Evolutionary conservation across 495 filamentous ascomycete species (phyloP).

Genomic region (Glutinoglossum americanum): DNA sequence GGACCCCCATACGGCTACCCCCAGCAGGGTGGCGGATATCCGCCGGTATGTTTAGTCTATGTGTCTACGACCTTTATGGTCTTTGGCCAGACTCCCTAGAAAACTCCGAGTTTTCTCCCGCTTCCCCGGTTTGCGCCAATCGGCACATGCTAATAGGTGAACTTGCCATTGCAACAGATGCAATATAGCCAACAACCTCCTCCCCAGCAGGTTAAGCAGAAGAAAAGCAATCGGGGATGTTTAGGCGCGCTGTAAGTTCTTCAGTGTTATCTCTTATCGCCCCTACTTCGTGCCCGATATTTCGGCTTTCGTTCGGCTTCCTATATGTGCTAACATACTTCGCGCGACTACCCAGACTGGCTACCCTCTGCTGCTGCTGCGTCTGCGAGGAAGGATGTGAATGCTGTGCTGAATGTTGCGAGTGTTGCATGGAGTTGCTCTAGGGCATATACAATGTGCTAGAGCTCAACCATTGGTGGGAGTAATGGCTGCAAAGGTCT

Average conservation of each 20-base stretch:
- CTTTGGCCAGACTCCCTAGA: too few relatives aligned
- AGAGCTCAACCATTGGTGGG: not conserved
- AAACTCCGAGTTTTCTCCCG: too few relatives aligned
- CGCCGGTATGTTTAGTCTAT: not conserved
- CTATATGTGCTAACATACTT: not conserved
- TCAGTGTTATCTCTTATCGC: not conserved
- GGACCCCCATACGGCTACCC: not conserved
- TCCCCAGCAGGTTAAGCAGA: slow-evolving; percentile 28
- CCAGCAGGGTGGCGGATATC: not conserved
- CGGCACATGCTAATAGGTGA: not conserved
- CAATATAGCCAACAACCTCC: slow-evolving; percentile 29
- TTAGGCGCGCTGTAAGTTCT: slow-evolving; percentile 33
- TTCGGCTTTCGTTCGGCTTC: not conserved
- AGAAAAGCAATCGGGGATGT: slow-evolving; percentile 34
- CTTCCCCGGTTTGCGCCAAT: too few relatives aligned
- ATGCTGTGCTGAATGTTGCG: slow-evolving; percentile 50
- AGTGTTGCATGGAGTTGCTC: slow-evolving; percentile 24
- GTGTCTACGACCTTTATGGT: too few relatives aligned
- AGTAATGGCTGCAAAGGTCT: not conserved
- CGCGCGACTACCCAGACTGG: slow-evolving; percentile 24
- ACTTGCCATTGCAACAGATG: not conserved
- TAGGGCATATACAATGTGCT: not conserved
- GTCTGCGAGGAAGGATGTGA: slow-evolving; percentile 61
- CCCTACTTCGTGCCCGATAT: not conserved
- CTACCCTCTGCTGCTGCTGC: slow-evolving; percentile 55